Conservation (phyloP, 2,329 filamentous ascomycete species). For the Acrodontium crateriforme region DNA sequence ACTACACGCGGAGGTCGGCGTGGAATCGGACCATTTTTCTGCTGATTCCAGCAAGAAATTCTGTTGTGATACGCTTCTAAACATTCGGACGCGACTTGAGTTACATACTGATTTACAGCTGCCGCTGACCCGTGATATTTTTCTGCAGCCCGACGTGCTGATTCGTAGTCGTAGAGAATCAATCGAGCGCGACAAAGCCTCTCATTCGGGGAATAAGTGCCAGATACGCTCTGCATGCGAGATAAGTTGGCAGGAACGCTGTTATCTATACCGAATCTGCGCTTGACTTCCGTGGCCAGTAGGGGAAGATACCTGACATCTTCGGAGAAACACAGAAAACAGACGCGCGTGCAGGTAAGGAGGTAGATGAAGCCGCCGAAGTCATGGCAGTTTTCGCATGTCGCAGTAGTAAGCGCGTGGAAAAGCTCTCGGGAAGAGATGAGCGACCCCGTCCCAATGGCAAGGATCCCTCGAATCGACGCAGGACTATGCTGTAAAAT, state of each 20-base stretch:
- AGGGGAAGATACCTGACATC: slow-evolving; percentile 17
- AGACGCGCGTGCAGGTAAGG: slow-evolving; percentile 26
- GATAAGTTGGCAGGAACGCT: too few relatives aligned
- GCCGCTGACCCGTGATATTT: too few relatives aligned
- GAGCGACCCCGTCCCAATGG: slow-evolving; percentile 16
- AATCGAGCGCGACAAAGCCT: not conserved
- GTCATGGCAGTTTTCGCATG: slow-evolving; percentile 24
- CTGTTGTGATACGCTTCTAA: too few relatives aligned
- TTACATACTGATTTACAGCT: too few relatives aligned
- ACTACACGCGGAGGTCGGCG: too few relatives aligned
- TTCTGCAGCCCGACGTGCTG: too few relatives aligned
- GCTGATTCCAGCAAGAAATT: too few relatives aligned
- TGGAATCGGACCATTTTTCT: too few relatives aligned
- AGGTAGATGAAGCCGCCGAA: slow-evolving; percentile 29
- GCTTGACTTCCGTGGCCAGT: slow-evolving; percentile 15
- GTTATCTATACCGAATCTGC: slow-evolving; percentile 2
- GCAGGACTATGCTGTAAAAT: slow-evolving; percentile 22
- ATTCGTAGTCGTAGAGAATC: too few relatives aligned
- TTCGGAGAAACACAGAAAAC: slow-evolving; percentile 25
- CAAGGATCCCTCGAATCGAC: slow-evolving; percentile 23
- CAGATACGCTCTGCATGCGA: slow-evolving; percentile 7
- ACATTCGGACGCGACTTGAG: too few relatives aligned
- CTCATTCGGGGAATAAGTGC: slow-evolving; percentile 9
- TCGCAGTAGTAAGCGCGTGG: slow-evolving; percentile 17
- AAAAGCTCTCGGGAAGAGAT: too few relatives aligned